Percentiles rank a stretch among this genome's conserved stretches.
These are phyloP conservation scores for Knufia fluminis DNA, from an alignment of 2,329 filamentous ascomycete genomes.

Conservation along the genomic window DNA sequence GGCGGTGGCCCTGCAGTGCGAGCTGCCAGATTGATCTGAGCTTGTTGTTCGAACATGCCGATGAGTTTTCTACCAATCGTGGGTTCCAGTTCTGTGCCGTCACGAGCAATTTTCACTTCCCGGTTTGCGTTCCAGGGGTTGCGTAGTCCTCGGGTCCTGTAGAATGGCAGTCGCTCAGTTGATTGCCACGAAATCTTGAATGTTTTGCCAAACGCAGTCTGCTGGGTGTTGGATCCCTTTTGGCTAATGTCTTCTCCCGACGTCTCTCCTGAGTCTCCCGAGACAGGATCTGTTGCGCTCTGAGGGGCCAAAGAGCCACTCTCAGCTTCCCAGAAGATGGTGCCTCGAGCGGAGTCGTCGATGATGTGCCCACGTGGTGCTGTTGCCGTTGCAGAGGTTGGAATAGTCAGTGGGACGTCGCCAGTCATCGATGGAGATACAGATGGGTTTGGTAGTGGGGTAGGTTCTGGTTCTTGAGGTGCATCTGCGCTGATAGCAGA, in stretches of 20 bases:
- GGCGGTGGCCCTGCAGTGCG: not conserved
- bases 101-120: slow-evolving; percentile 90
- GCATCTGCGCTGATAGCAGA: slow-evolving; percentile 73
- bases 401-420: slow-evolving; percentile 69
- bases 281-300: slow-evolving; percentile 28
- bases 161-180: slow-evolving; percentile 74
- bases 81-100: slow-evolving; percentile 88
- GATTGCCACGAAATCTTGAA: slow-evolving; percentile 89
- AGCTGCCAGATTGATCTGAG: slow-evolving; percentile 4
- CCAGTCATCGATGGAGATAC: slow-evolving; percentile 34
- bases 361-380: slow-evolving; percentile 80
- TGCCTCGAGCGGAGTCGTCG: slow-evolving; percentile 85
- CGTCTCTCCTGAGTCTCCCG: slow-evolving; percentile 32
- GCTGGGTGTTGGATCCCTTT: slow-evolving; percentile 9
- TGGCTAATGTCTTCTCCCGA: slow-evolving; percentile 32
- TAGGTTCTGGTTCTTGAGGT: slow-evolving; percentile 45
- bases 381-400: slow-evolving; percentile 66
- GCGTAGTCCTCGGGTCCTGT: slow-evolving; percentile 72
- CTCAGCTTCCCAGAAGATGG: slow-evolving; percentile 92
- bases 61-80: slow-evolving; percentile 66
- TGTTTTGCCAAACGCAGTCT: slow-evolving; percentile 78
- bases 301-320: slow-evolving; percentile 39
- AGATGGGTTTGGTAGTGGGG: slow-evolving; percentile 48
- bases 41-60: slow-evolving; percentile 52
- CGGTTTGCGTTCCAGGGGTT: slow-evolving; percentile 94